phyloP scores from a whole-genome alignment of 306 rosid genomes.

The Vigna unguiculata region DNA sequence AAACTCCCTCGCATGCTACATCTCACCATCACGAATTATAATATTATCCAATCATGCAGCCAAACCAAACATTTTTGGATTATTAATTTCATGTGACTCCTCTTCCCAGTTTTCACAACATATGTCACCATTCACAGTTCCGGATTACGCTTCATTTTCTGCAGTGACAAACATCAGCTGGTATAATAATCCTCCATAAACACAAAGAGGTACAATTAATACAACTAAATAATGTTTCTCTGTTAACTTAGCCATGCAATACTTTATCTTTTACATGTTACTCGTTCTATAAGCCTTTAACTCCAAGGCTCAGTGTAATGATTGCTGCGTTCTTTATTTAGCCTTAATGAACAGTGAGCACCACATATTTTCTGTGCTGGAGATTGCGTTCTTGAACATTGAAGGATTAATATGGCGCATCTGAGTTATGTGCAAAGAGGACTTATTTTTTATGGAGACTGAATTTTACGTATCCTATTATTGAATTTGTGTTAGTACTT shows the following conservation, averaged over 20 bases:
- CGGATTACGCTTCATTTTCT: slow-evolving; percentile 4
- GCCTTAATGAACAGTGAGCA: neutral
- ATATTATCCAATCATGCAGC: no score
- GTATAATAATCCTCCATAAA: neutral
- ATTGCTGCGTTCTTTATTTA: neutral
- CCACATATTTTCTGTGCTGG: neutral
- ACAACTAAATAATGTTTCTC: neutral
- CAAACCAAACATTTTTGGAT: neutral
- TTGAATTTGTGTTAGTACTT: slow-evolving; percentile 23
- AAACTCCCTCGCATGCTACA: no score
- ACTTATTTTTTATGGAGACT: neutral
- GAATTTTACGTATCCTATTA: slow-evolving; percentile 2
- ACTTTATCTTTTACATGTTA: neutral
- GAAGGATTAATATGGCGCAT: slow-evolving; percentile 4
- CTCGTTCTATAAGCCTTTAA: neutral
- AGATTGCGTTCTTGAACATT: neutral
- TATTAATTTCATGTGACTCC: neutral
- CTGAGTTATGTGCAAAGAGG: neutral
- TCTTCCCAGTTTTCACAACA: neutral
- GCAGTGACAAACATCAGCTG: slow-evolving; percentile 16
- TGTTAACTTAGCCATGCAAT: neutral
- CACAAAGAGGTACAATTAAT: slow-evolving; percentile 6
- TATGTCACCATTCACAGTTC: neutral
- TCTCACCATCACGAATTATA: no score
- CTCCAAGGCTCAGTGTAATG: neutral